phyloP scores from a whole-genome alignment of 2,329 filamentous ascomycete species.

The Colletotrichum gloeosporioides region DNA sequence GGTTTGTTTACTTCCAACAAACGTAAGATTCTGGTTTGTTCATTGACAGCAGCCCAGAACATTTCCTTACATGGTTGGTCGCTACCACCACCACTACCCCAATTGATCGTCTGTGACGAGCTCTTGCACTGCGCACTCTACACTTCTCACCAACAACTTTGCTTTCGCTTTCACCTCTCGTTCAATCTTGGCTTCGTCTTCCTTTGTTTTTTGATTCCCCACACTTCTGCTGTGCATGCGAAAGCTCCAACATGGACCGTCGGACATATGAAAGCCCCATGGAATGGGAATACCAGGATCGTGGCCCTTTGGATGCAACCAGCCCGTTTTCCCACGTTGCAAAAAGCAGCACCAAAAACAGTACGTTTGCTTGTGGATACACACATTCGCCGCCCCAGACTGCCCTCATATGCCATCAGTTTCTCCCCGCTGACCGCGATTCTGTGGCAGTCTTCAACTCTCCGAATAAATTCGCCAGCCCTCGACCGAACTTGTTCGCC shows the following conservation, averaged over 20 bases:
- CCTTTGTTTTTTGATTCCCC: background rate
- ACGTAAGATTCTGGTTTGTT: background rate
- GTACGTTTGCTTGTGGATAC: conserved; percentile 37
- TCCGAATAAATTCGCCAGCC: conserved; percentile 37
- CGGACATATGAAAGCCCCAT: conserved; percentile 66
- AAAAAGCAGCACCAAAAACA: conserved; percentile 40
- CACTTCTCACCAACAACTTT: background rate
- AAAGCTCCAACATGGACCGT: conserved; percentile 48
- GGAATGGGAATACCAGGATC: conserved; percentile 70
- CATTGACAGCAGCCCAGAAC: background rate
- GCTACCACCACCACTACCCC: background rate
- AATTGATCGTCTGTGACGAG: background rate
- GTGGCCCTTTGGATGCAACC: conserved; percentile 62
- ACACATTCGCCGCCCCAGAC: background rate
- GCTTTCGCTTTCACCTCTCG: background rate
- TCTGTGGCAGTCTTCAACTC: conserved; percentile 39
- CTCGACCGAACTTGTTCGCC: conserved; percentile 40
- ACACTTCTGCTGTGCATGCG: background rate
- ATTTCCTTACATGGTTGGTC: background rate
- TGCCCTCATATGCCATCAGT: background rate
- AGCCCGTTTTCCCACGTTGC: conserved; percentile 66
- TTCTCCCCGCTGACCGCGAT: background rate
- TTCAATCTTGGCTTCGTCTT: background rate
- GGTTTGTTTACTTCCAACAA: conserved; percentile 21
- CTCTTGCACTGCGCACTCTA: background rate